Percentiles rank a stretch among this genome's conserved stretches.
These are phyloP conservation scores for Boletus sp. DNA, from an alignment of 768 basidiomycete species.

Conservation along the genomic window DNA sequence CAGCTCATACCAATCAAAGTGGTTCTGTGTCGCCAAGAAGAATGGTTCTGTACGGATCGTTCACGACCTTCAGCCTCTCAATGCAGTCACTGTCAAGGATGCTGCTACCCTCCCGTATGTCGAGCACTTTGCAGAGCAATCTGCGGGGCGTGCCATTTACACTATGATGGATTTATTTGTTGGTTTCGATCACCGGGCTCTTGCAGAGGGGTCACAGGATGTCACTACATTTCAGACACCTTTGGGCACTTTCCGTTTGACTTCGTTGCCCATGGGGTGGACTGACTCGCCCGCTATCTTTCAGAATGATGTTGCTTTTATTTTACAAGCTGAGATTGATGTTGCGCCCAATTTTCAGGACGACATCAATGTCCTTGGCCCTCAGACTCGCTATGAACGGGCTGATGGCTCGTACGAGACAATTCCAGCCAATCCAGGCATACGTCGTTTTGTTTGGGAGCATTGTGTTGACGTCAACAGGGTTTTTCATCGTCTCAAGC, in stretches of 20 bases:
- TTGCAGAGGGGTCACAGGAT: constrained; percentile 25
- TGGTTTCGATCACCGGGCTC: neutral
- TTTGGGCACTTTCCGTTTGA: constrained; percentile 32
- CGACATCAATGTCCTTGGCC: constrained; percentile 38
- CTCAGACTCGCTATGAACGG: constrained; percentile 31
- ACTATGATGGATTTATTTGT: neutral
- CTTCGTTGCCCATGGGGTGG: constrained; percentile 41
- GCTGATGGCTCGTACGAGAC: constrained; percentile 6
- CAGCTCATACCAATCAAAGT: constrained; percentile 37
- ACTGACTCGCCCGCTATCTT: constrained; percentile 41
- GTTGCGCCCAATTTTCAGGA: constrained; percentile 39
- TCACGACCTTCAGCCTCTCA: constrained; percentile 27
- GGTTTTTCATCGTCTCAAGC: constrained; percentile 21
- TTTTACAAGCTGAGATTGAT: constrained; percentile 40
- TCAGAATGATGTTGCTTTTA: constrained; percentile 39
- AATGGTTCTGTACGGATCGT: constrained; percentile 21
- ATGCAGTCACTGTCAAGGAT: constrained; percentile 8
- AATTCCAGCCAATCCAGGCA: constrained; percentile 10
- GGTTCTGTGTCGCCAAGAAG: constrained; percentile 40
- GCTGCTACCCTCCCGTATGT: constrained; percentile 10
- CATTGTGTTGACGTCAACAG: constrained; percentile 32
- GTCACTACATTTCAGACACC: constrained; percentile 46
- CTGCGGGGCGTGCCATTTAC: constrained; percentile 4
- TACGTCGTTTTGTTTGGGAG: constrained; percentile 20
- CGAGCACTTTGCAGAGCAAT: constrained; percentile 14